Evolutionary conservation across 208 protist species (phyloP), one percentile per base, ranked within the genome.

Genomic region (Crithidia mellificae): DNA sequence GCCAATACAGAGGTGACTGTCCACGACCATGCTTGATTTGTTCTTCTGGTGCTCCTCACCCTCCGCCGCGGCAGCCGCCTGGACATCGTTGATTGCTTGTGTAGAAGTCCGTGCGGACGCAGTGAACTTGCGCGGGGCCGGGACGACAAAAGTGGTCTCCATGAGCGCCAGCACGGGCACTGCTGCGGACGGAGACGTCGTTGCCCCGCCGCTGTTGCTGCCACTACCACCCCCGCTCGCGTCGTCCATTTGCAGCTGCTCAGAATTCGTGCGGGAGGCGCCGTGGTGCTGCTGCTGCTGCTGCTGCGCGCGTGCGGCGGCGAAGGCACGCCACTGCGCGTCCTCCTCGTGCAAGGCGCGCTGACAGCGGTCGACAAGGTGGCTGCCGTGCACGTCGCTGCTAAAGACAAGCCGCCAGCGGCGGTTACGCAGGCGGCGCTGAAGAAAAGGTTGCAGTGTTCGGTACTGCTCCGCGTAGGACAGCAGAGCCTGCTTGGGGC

Each of bases 321-420:
- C 11, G 1, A 51, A 7, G 27, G 22, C 34, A 12, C 25, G 65
- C 65, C 65, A 71, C 54, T 51, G 65, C 54, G 22, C 41, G 44
- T 54, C 65, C 44, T 71, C 65, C 25, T 71, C 54, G 30, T 5
- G 54, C 17, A 71, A 71, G 3, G 49, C 65, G 14, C 55, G 65
- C 46, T 62, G 41, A 15, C 65, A 71, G 34, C 44, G 54, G 29
- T 71, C 65, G 11, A 58, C 6, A 6, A 71, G 12, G 11, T 63
- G 65, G 38, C 29, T 25, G 32, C 65, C 55, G 46, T 61, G 65
- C 41, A 71, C 65, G 19, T 71, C 65, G 36, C 65, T 71, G 65
- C 65, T 71, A 46, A 63, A 71, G 54, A 63, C 54, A 44, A 71
- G 65, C 0, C 65, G 65, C 65, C 65, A 71, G 43, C 65, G 65